Base-by-base conservation (phyloP, 1,139 yeast species). In the Lizanozyma gosingica region DNA sequence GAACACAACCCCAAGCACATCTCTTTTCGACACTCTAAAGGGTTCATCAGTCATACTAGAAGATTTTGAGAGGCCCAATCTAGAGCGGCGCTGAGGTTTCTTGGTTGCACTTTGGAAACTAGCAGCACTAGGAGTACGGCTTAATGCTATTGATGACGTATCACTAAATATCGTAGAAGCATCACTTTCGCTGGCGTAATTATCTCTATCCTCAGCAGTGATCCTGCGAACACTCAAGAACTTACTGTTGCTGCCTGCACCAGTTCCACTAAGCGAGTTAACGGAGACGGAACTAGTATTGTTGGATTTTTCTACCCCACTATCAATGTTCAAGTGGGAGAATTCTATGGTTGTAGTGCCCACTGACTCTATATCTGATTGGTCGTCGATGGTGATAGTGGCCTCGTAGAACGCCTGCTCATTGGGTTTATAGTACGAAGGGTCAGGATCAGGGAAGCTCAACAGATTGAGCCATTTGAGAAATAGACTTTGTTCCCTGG, bases 1-100 rank as follows among this genome's bases (percentile, higher is more conserved):
- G 51, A 83, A 85, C 4, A 83, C 62, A 11, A 90, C 84, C 1
- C 97, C 97, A 17, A 67, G 59, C 1, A 80, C 78, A 18, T 68
- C 65, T 15, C 78, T 56, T 41, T 65, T 63, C 15, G 49, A 67
- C 9, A 22, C 47, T 37, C 62, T 65, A 41, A 66, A 68, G 29
- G 54, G 56, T 29, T 37, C 36, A 37, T 40, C 42, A 40, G 29
- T 22, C 11, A 6, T 22, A 6, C 9, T 22, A 11, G 29, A 22
- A 6, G 29, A 6, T 22, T 22, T 22, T 22, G 29, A 22, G 11
- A 22, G 11, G 6, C 29, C 29, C 29, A 22, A 22, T 22, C 29
- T 22, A 6, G 29, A 22, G 6, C 29, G 29, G 6, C 29, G 6
- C 29, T 6, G 29, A 11, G 29, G 29, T 22, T 22, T 22, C 29